Percentiles rank a stretch among this genome's conserved stretches.
Conservation (phyloP, 1,284 basidiomycete species). For the Sutorius eximius region DNA sequence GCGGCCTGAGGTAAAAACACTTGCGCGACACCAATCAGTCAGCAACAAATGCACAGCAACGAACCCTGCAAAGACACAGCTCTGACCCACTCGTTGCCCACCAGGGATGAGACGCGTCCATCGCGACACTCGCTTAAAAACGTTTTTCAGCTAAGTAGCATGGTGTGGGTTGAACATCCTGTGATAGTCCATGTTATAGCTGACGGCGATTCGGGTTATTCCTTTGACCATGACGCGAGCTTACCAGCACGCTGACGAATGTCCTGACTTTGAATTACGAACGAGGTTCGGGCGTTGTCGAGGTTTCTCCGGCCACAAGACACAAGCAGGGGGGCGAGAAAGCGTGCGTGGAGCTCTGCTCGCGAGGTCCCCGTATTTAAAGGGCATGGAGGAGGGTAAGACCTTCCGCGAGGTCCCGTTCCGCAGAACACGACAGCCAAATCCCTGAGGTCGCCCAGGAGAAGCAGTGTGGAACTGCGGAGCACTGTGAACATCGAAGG, state of each 20-base stretch:
- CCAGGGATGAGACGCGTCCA: slow-evolving; percentile 7
- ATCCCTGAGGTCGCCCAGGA: slow-evolving; percentile 23
- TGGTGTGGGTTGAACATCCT: slow-evolving; percentile 12
- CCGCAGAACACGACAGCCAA: slow-evolving; percentile 20
- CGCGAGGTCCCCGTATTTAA: slow-evolving; percentile 34
- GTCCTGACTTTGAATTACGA: slow-evolving; percentile 39
- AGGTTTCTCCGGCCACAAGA: slow-evolving; percentile 34
- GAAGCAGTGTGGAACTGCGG: slow-evolving; percentile 28
- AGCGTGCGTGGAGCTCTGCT: slow-evolving; percentile 38
- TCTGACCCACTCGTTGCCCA: slow-evolving; percentile 19
- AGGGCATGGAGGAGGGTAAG: slow-evolving; percentile 20
- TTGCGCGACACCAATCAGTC: slow-evolving; percentile 13
- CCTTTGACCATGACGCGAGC: slow-evolving; percentile 39
- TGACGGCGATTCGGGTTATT: slow-evolving; percentile 36
- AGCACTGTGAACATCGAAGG: slow-evolving; percentile 12
- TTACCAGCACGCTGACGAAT: slow-evolving; percentile 38
- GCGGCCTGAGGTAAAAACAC: neutral
- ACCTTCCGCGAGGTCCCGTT: slow-evolving; percentile 19
- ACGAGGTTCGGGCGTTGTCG: slow-evolving; percentile 32
- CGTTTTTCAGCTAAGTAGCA: slow-evolving; percentile 15
- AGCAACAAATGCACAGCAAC: slow-evolving; percentile 17
- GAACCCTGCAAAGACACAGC: slow-evolving; percentile 17
- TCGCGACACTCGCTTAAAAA: slow-evolving; percentile 21
- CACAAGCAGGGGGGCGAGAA: slow-evolving; percentile 40
- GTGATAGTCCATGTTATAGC: slow-evolving; percentile 13